Evolutionary conservation across 805 yeast genomes (phyloP), one percentile per base, ranked within the genome.

Genomic region (Myxozyma neotropica): DNA sequence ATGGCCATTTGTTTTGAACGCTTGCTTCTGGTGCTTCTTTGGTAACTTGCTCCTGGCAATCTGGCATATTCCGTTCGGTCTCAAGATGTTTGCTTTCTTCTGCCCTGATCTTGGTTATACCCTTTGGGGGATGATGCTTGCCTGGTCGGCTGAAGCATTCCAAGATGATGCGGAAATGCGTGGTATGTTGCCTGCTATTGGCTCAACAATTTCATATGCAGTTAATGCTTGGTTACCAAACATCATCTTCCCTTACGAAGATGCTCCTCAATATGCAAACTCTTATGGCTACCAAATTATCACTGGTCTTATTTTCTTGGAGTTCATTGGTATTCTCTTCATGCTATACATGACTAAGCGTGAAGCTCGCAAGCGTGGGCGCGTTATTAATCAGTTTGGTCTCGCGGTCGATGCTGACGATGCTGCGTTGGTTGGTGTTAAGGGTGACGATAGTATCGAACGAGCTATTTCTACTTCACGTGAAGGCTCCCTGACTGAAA

Each of bases 41-140:
- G 65, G 65, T 17, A 57, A 74, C 64, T 68, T 75, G 7, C 74
- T 77, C n/a, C 68, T 74, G 42, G 78, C 77, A 1, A 78, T 76
- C n/a, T 77, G 80, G 80, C 60, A 74, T 57, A 74, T 76, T 54
- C 76, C 79, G 1, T 68, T 68, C 58, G 80, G 76, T 17, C 73
- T 73, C 70, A 69, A 61, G 56, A 39, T 57, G 51, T 58, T 58
- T 54, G 63, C 65, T 1, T 60, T 58, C 45, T 58, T 61, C 56
- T 58, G 65, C 52, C 62, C 62, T 12, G 49, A 61, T 40, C 39
- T 61, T 33, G 61, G 62, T 8, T 61, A 61, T 53, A 17, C 63
- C 15, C 33, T 45, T 4, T 58, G 61, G 61, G 64, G 64, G 65
- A 68, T 68, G 42, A 65, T 66, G 42, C 62, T 61, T 15, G 67